Conservation (phyloP, 805 yeast species). For the Metschnikowia anglica region DNA sequence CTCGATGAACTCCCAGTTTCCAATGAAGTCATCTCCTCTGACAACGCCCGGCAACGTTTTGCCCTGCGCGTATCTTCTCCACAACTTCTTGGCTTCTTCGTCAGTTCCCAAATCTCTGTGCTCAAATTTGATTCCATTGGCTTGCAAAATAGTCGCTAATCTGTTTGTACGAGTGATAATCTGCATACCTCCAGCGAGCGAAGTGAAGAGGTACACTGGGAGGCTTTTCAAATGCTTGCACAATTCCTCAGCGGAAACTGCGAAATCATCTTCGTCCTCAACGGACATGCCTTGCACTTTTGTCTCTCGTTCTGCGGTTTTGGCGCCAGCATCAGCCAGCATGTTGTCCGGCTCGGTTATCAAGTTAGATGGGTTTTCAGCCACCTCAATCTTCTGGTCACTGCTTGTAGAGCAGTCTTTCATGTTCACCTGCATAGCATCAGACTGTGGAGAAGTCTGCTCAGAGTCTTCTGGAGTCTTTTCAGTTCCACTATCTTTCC, state of each 20-base stretch:
- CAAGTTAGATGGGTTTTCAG: not conserved
- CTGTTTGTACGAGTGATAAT: slow-evolving; percentile 76
- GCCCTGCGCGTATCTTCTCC: slow-evolving; percentile 75
- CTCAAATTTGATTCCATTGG: slow-evolving; percentile 65
- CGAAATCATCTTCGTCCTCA: slow-evolving; percentile 26
- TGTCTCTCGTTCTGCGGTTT: not conserved
- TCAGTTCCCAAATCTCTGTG: slow-evolving; percentile 85
- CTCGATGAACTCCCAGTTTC: slow-evolving; percentile 82
- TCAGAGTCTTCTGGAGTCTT: not conserved
- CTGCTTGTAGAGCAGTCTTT: not conserved
- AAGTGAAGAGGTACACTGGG: slow-evolving; percentile 78
- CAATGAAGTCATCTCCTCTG: slow-evolving; percentile 76
- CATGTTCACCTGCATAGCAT: not conserved
- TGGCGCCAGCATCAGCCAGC: not conserved
- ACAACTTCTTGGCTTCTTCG: slow-evolving; percentile 76
- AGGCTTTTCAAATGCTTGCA: slow-evolving; percentile 43
- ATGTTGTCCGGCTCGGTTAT: not conserved
- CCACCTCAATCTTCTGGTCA: not conserved
- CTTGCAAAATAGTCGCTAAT: slow-evolving; percentile 68
- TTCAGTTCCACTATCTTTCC: not conserved
- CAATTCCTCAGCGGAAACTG: slow-evolving; percentile 42
- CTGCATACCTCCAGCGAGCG: slow-evolving; percentile 84
- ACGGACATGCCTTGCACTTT: not conserved
- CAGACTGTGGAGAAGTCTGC: not conserved
- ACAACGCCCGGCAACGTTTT: slow-evolving; percentile 82